These are phyloP conservation scores for Phytophthora sp. DNA, from an alignment of 352 stramenopile genomes.

Conservation along the genomic window DNA sequence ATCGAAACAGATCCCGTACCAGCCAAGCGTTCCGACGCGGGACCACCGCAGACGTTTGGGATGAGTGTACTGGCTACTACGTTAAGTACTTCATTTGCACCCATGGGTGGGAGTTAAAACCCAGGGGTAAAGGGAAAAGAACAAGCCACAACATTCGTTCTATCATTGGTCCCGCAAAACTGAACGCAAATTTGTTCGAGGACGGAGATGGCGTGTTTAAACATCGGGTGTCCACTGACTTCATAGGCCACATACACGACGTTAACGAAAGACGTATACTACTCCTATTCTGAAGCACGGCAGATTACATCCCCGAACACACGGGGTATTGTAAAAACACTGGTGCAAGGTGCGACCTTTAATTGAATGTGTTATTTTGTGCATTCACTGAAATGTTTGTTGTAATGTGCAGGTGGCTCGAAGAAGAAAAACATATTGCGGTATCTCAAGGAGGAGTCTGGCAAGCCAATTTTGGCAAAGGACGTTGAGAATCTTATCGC, in stretches of 20 bases:
- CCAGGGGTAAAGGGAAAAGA: conserved; percentile 1
- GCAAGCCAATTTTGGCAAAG: conserved; percentile 12
- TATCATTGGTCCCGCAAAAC: background rate
- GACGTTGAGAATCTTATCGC: conserved; percentile 27
- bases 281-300: background rate
- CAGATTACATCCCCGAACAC: background rate
- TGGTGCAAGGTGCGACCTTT: conserved; percentile 4
- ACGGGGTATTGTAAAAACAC: background rate
- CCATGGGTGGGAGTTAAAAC: conserved; percentile 9
- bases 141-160: conserved; percentile 22
- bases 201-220: background rate
- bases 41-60: background rate
- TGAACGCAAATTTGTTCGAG: background rate
- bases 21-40: background rate
- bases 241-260: background rate
- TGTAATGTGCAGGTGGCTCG: background rate
- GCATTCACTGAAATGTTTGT: too few relatives aligned
- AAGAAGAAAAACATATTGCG: conserved; percentile 18
- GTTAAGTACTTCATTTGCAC: conserved; percentile 5
- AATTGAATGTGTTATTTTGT: background rate
- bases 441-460: background rate
- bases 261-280: background rate
- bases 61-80: background rate
- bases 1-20: background rate
- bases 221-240: background rate